Base-by-base conservation (phyloP, 306 rosid genomes). In the Lathyrus sativus region DNA sequence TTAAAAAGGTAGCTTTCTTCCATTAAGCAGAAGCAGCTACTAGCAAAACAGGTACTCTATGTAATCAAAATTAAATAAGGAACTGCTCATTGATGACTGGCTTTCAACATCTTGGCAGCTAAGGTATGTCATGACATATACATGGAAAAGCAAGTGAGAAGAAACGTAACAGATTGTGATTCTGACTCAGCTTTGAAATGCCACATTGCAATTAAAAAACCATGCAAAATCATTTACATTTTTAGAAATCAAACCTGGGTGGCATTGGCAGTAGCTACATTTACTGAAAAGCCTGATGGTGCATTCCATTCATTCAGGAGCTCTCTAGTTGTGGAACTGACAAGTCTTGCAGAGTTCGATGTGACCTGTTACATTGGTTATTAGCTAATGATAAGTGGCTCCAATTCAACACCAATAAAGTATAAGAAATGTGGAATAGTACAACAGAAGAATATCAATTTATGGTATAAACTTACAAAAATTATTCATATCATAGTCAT, bases 201-300 rank as follows among this genome's bases (percentile, higher is more conserved):
- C 57, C 37, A 64, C 48, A 64, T 15, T 44, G 67, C 19, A 74
- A 42, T 33, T 54, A 55, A 4, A 42, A 18, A 74, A 45, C 22
- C 41, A 31, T 9, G 45, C 26, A 67, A 62, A 64, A 70, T 74
- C 10, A 12, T 18, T 54, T 15, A 56, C 38, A 39, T 14, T 55
- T 33, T 39, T 15, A 48, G 37, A 59, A 84, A 76, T 26, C 79
- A 69, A 65, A 93, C 99, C 97, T 90, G 99, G 60, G 95, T 82
- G 53, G 96, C 88, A 85, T 93, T 93, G 64, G 99, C 97, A 68
- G 99, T 93, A 29, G 97, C 97, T 46, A 90, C 97, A 50, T 88
- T 93, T 60, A 93, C 85, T 13, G 99, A 90, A 85, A 63, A 85
- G 74, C 91, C 93, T 38, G 85, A 59, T 24, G 92, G 99, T 74